Percentiles rank a stretch among this genome's conserved stretches.
Evolutionary conservation across 1,284 basidiomycete species (phyloP).

Genomic region (Tetrapyrgos nigripes): DNA sequence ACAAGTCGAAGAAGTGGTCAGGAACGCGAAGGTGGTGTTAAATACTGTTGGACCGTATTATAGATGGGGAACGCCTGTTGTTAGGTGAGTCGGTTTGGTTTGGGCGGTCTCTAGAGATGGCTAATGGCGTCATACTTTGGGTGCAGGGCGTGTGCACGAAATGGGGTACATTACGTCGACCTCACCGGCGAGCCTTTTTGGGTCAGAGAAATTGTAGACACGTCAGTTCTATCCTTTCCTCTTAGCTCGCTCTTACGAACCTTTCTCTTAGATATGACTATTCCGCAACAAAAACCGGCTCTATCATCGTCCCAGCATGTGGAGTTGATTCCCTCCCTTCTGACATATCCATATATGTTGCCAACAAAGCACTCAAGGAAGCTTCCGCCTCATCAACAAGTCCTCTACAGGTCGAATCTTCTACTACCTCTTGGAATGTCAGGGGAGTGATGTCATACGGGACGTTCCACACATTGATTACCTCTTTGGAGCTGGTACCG

Average conservation of each 20-base stretch:
- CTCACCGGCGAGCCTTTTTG: slow-evolving; percentile 60
- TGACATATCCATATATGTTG: slow-evolving; percentile 66
- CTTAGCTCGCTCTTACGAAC: neutral
- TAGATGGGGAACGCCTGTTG: slow-evolving; percentile 68
- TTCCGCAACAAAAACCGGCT: slow-evolving; percentile 65
- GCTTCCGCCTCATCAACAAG: slow-evolving; percentile 21
- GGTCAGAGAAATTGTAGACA: slow-evolving; percentile 54
- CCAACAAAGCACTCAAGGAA: slow-evolving; percentile 49
- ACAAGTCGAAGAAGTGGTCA: slow-evolving; percentile 60
- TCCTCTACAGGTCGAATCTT: slow-evolving; percentile 35
- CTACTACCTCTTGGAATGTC: slow-evolving; percentile 56
- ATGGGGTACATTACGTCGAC: slow-evolving; percentile 60
- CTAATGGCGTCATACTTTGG: too few relatives aligned
- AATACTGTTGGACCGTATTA: slow-evolving; percentile 74
- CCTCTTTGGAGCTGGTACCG: slow-evolving; percentile 55
- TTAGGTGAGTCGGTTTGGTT: slow-evolving; percentile 41
- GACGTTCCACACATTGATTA: slow-evolving; percentile 63
- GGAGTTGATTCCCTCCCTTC: slow-evolving; percentile 80
- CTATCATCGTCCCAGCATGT: slow-evolving; percentile 74
- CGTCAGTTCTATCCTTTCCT: slow-evolving; percentile 34
- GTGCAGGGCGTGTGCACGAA: slow-evolving; percentile 49
- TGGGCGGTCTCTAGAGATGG: too few relatives aligned
- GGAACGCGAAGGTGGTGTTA: slow-evolving; percentile 63
- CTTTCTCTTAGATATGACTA: slow-evolving; percentile 58
- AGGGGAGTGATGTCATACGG: slow-evolving; percentile 73